These are phyloP conservation scores for Mucor circinelloides DNA, from an alignment of 371 early-diverging fungal species.

Conservation along the genomic window DNA sequence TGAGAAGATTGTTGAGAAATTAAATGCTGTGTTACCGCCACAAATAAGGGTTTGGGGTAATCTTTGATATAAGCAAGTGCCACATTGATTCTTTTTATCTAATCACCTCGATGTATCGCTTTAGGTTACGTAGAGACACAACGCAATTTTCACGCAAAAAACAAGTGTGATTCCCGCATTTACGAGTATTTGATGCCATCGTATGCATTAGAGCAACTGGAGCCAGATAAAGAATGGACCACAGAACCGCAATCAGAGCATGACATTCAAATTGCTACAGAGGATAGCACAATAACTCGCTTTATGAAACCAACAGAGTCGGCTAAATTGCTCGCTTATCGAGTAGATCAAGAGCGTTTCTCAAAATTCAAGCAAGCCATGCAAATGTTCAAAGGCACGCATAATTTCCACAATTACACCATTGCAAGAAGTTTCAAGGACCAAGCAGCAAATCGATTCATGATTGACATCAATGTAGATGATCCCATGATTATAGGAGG, in stretches of 20 bases:
- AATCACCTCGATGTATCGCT: background rate
- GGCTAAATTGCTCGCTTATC: conserved; percentile 59
- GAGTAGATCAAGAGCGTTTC: conserved; percentile 64
- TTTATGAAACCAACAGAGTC: conserved; percentile 42
- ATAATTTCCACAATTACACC: conserved; percentile 98
- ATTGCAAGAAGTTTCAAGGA: conserved; percentile 78
- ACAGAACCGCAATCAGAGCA: conserved; percentile 12
- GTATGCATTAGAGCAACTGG: conserved; percentile 67
- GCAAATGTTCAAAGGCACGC: conserved; percentile 83
- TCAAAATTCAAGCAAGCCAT: conserved; percentile 72
- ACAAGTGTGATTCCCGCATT: conserved; percentile 87
- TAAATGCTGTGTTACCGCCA: conserved; percentile 77
- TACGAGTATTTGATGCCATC: conserved; percentile 99
- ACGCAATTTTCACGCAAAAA: conserved; percentile 91
- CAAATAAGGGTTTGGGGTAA: conserved; percentile 89
- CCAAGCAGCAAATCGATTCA: conserved; percentile 75
- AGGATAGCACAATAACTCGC: conserved; percentile 31
- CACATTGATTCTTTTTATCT: background rate
- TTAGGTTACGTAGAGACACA: conserved; percentile 71
- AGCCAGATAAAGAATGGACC: conserved; percentile 20
- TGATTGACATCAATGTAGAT: conserved; percentile 71
- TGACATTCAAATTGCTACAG: conserved; percentile 36
- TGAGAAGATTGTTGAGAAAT: conserved; percentile 64
- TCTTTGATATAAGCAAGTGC: background rate
- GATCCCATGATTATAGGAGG: conserved; percentile 81